phyloP scores from a whole-genome alignment of 495 filamentous ascomycete genomes.

The Neurospora sp. region DNA sequence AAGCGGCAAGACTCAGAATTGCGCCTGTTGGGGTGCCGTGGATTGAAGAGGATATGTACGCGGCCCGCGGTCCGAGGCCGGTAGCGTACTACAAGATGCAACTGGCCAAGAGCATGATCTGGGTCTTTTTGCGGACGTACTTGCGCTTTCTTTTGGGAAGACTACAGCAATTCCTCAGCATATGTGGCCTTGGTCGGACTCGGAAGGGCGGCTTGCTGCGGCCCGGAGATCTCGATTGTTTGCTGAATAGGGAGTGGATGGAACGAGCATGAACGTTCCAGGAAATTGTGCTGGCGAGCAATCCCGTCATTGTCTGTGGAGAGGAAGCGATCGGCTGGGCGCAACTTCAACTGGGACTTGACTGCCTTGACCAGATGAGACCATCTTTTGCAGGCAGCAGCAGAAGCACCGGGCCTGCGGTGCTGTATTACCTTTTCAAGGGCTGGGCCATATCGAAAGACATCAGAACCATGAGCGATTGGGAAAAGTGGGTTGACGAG shows the following conservation, averaged over 20 bases:
- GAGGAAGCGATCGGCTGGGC: background rate
- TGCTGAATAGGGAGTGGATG: background rate
- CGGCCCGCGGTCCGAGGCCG: background rate
- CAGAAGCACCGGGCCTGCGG: background rate
- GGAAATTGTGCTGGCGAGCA: background rate
- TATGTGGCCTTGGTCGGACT: background rate
- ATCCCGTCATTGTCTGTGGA: constrained; percentile 1
- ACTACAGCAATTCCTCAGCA: background rate
- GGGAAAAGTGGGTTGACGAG: background rate
- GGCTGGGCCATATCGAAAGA: background rate
- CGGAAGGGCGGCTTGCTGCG: background rate
- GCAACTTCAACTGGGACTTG: background rate
- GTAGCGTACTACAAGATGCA: background rate
- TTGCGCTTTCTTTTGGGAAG: background rate
- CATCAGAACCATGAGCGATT: background rate
- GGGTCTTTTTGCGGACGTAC: background rate
- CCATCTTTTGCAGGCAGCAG: background rate
- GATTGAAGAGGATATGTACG: background rate
- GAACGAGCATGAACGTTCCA: background rate
- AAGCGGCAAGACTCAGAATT: background rate
- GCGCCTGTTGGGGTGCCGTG: background rate
- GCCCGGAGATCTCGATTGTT: background rate
- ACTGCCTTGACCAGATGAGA: background rate
- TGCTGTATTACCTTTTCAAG: background rate
- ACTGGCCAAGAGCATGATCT: background rate